These are phyloP conservation scores for Plasmodium reichenowi DNA, from an alignment of 169 alveolate genomes.

Conservation along the genomic window DNA sequence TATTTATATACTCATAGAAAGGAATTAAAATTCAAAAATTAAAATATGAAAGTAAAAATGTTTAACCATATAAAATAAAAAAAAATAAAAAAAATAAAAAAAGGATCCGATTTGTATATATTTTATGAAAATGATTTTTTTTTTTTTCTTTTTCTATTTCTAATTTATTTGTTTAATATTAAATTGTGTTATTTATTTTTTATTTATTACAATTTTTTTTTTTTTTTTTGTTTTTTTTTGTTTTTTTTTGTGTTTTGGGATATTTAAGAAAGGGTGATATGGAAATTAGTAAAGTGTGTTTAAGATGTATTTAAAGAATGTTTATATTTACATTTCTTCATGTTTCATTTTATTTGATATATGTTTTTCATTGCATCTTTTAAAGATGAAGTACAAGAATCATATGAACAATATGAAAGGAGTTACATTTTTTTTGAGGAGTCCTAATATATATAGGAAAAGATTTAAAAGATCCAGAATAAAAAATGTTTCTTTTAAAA, in stretches of 20 bases:
- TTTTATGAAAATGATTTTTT: no score
- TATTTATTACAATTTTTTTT: no score
- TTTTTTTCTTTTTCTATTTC: no score
- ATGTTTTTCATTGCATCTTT: slow-evolving; percentile 1
- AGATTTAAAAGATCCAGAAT: slow-evolving; percentile 4
- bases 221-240: not conserved
- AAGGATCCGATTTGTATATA: no score
- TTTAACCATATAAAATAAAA: no score
- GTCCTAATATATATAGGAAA: slow-evolving; percentile 3
- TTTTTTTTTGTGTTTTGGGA: not conserved
- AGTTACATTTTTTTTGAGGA: not conserved
- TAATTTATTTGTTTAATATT: no score
- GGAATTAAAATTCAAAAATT: no score
- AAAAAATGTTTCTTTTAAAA: not conserved
- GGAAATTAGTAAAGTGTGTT: not conserved
- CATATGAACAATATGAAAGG: not conserved
- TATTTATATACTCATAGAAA: no score
- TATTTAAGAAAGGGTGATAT: not conserved
- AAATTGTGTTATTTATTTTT: no score
- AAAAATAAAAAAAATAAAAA: no score
- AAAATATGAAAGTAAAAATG: no score
- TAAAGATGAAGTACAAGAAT: not conserved
- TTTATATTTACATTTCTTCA: not conserved
- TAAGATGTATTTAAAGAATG: slow-evolving; percentile 23
- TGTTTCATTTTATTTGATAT: slow-evolving; percentile 18